Conservation (phyloP, 345 rosid species). For the Citrus sinensis region DNA sequence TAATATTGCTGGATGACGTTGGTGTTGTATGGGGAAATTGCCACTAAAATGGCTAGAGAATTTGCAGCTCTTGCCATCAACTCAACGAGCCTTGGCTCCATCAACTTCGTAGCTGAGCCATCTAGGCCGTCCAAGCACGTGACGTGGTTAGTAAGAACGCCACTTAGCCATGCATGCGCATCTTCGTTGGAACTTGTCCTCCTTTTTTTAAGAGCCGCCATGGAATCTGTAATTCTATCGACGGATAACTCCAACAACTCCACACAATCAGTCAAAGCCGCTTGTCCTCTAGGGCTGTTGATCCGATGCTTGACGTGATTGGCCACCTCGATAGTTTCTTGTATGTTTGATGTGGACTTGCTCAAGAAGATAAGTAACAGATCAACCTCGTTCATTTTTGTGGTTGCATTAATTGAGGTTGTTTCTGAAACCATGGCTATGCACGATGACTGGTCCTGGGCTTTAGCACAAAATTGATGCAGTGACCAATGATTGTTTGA, state of each 20-base stretch:
- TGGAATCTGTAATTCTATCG: constrained; percentile 45
- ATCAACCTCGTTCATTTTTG: constrained; percentile 19
- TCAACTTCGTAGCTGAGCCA: constrained; percentile 26
- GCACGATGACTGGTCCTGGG: constrained; percentile 43
- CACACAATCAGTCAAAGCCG: constrained; percentile 42
- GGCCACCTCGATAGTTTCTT: constrained; percentile 19
- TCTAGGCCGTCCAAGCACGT: constrained; percentile 65
- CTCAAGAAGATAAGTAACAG: constrained; percentile 40
- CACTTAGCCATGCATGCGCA: constrained; percentile 75
- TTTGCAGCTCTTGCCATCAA: constrained; percentile 54
- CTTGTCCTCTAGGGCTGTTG: constrained; percentile 39
- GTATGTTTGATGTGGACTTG: constrained; percentile 26
- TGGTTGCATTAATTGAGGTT: constrained; percentile 7
- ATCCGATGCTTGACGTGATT: constrained; percentile 13
- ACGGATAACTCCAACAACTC: constrained; percentile 58
- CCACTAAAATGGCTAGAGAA: constrained; percentile 52
- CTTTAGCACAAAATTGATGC: constrained; percentile 32
- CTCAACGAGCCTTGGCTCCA: constrained; percentile 40
- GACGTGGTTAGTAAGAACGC: constrained; percentile 72
- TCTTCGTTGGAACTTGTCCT: constrained; percentile 34
- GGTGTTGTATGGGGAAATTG: constrained; percentile 22
- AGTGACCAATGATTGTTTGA: constrained; percentile 1
- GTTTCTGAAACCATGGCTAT: constrained; percentile 36
- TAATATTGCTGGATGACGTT: background rate
- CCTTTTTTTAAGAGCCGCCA: constrained; percentile 38